A percentile compares a stretch with the other conserved stretches of the same genome.
Evolutionary conservation across 2,329 filamentous ascomycete genomes (phyloP).

Genomic region (Curvularia lunata): DNA sequence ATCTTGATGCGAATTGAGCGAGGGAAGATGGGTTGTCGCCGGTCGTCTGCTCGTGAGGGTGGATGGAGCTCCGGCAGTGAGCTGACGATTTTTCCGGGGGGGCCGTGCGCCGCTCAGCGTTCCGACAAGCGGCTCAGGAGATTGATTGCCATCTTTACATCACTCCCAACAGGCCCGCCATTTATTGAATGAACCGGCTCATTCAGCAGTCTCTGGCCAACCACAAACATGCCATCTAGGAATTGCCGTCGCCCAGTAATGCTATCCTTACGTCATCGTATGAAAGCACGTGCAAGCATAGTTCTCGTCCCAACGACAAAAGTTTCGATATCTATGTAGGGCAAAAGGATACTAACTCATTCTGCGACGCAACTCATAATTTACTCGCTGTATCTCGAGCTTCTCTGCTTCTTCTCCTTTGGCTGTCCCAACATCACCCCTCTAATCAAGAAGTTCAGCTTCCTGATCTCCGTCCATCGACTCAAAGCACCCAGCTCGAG

Average conservation of each 20-base stretch:
- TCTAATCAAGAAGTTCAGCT: constrained; percentile 52
- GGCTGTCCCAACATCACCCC: constrained; percentile 25
- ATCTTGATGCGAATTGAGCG: constrained; percentile 46
- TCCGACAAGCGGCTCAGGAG: constrained; percentile 21
- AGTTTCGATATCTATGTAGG: neutral
- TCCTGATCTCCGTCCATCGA: constrained; percentile 73
- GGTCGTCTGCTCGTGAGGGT: constrained; percentile 21
- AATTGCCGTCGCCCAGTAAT: neutral
- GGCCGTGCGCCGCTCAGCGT: constrained; percentile 18
- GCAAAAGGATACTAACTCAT: neutral
- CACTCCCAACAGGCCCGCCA: constrained; percentile 1
- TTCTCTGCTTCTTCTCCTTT: constrained; percentile 19
- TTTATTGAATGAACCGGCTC: neutral
- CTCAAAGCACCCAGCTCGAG: constrained; percentile 72
- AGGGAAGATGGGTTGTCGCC: constrained; percentile 29
- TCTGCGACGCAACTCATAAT: neutral
- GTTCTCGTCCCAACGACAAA: neutral
- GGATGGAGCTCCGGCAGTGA: constrained; percentile 24
- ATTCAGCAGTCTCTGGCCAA: neutral
- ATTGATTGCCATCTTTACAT: constrained; percentile 8
- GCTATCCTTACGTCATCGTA: neutral
- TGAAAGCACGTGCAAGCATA: neutral
- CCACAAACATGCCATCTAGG: neutral
- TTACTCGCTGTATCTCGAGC: constrained; percentile 11
- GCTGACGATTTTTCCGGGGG: constrained; percentile 30